Evolutionary conservation across 2,329 filamentous ascomycete genomes (phyloP).

Genomic region (Lecanoromycetidae sp.): DNA sequence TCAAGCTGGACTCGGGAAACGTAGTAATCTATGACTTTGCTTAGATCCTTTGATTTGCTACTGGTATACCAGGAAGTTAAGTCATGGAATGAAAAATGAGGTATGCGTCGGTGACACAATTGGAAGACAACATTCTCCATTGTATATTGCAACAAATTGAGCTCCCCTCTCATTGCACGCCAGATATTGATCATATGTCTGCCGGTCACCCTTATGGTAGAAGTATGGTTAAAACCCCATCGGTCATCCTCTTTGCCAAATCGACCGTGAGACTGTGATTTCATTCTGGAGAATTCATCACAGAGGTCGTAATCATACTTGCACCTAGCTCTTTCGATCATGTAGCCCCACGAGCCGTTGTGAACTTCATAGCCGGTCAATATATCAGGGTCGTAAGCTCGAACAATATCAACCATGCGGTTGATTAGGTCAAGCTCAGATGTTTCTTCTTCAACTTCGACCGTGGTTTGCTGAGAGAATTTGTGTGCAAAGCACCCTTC

Average conservation of each 20-base stretch:
- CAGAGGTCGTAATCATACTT: slow-evolving; percentile 87
- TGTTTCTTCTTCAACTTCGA: slow-evolving; percentile 60
- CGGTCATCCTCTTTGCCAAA: slow-evolving; percentile 77
- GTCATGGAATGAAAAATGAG: slow-evolving; percentile 69
- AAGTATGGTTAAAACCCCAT: slow-evolving; percentile 92
- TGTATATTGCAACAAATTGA: slow-evolving; percentile 85
- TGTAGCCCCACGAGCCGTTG: slow-evolving; percentile 84
- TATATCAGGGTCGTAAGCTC: slow-evolving; percentile 76
- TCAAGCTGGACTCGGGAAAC: slow-evolving; percentile 63
- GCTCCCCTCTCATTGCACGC: slow-evolving; percentile 86
- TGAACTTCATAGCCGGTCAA: slow-evolving; percentile 92
- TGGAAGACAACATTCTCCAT: slow-evolving; percentile 95
- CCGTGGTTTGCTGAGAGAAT: slow-evolving; percentile 48
- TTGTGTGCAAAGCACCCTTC: slow-evolving; percentile 46
- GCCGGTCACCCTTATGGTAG: slow-evolving; percentile 82
- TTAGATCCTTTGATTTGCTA: slow-evolving; percentile 53
- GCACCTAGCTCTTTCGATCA: slow-evolving; percentile 75
- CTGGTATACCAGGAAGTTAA: slow-evolving; percentile 74
- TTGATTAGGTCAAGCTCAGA: slow-evolving; percentile 78
- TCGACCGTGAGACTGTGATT: slow-evolving; percentile 65
- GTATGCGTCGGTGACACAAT: slow-evolving; percentile 72
- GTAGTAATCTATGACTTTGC: slow-evolving; percentile 69
- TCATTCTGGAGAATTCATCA: slow-evolving; percentile 83
- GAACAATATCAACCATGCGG: slow-evolving; percentile 75
- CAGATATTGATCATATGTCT: slow-evolving; percentile 95